Evolutionary conservation across 192 early-diverging fungal genomes (phyloP).

Genomic region (Chytriomyces sp.): DNA sequence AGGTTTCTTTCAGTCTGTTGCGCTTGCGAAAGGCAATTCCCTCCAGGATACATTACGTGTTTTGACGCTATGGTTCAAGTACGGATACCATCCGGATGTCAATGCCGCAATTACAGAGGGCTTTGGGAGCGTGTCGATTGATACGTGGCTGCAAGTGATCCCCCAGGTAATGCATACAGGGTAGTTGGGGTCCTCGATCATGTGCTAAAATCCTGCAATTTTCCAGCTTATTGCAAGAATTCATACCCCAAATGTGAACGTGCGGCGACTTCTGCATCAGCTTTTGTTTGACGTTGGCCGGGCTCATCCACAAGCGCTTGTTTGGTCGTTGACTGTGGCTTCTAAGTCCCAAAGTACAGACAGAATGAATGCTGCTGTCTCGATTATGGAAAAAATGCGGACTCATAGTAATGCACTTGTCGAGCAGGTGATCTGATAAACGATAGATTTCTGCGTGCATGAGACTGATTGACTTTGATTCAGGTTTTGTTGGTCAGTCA

Average conservation of each 20-base stretch:
- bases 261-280: conserved; percentile 85
- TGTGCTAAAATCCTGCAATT: conserved; percentile 10
- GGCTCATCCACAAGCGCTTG: conserved; percentile 94
- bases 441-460: not conserved
- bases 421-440: conserved; percentile 67
- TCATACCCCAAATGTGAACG: conserved; percentile 75
- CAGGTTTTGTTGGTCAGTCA: conserved; percentile 90
- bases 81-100: conserved; percentile 86
- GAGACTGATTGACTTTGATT: conserved; percentile 18
- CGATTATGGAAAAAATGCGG: conserved; percentile 91
- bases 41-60: conserved; percentile 94
- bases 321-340: conserved; percentile 95
- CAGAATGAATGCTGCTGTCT: conserved; percentile 78
- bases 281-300: conserved; percentile 89
- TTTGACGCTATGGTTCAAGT: conserved; percentile 95
- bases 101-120: conserved; percentile 80
- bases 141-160: conserved; percentile 97
- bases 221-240: conserved; percentile 85
- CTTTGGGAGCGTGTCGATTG: conserved; percentile 81
- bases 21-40: conserved; percentile 81
- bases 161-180: conserved; percentile 70
- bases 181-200: not conserved
- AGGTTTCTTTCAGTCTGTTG: conserved; percentile 93
- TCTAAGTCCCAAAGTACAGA: conserved; percentile 83
- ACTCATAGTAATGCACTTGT: conserved; percentile 82